These are phyloP conservation scores for Pyrenophora teres DNA, from an alignment of 2,329 filamentous ascomycete genomes.

Conservation along the genomic window DNA sequence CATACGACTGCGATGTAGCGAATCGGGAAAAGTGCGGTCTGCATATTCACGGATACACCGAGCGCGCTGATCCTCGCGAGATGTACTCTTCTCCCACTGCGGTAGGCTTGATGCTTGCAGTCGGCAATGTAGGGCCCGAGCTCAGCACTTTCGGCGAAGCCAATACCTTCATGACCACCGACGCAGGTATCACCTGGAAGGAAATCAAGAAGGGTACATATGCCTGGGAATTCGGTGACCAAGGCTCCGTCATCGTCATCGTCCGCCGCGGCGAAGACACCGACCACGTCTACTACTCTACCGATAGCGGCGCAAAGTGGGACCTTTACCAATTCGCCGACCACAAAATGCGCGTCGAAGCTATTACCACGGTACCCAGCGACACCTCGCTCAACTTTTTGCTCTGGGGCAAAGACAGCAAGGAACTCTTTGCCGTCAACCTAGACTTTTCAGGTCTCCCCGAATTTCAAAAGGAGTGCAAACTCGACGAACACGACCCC, in stretches of 20 bases:
- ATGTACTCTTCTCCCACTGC: conserved; percentile 89
- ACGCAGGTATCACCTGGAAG: conserved; percentile 89
- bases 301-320: conserved; percentile 84
- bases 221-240: conserved; percentile 94
- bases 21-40: conserved; percentile 72
- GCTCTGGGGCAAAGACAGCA: conserved; percentile 72
- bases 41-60: conserved; percentile 94
- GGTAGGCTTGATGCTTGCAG: conserved; percentile 85
- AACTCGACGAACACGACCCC: conserved; percentile 64
- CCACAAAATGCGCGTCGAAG: conserved; percentile 69
- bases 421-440: conserved; percentile 72
- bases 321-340: conserved; percentile 73
- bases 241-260: conserved; percentile 89
- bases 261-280: conserved; percentile 73
- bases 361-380: conserved; percentile 86
- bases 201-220: conserved; percentile 84
- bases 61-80: conserved; percentile 78
- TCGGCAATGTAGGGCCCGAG: conserved; percentile 83
- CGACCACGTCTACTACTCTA: conserved; percentile 72
- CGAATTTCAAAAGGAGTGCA: conserved; percentile 69
- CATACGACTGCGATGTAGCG: conserved; percentile 69
- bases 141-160: conserved; percentile 71
- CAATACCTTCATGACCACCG: conserved; percentile 87
- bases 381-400: conserved; percentile 91
- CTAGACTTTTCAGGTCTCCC: conserved; percentile 82